Evolutionary conservation across 176 grass and related monocot genomes (phyloP).

Genomic region (Chrysopogon serrulatus): DNA sequence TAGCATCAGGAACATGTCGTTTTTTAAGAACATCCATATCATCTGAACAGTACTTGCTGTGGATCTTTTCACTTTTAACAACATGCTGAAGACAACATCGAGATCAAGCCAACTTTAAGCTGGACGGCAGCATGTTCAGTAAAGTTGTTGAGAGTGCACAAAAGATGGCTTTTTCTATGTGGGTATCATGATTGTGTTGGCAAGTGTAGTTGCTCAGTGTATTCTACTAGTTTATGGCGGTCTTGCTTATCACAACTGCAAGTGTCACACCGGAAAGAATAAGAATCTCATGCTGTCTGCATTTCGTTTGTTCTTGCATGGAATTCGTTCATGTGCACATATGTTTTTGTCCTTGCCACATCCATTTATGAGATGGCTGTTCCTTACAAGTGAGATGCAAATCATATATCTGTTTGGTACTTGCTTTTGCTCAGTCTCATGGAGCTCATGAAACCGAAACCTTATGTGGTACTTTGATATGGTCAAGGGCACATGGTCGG

Average conservation of each 20-base stretch:
- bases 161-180: neutral
- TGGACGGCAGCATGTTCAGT: slow-evolving; percentile 11
- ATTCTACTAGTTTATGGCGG: slow-evolving; percentile 1
- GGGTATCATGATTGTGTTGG: slow-evolving; percentile 38
- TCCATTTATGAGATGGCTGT: neutral
- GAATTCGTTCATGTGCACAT: neutral
- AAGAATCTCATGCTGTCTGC: neutral
- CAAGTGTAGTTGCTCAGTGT: slow-evolving; percentile 1
- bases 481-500: slow-evolving; percentile 21
- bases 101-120: neutral
- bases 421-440: slow-evolving; percentile 10
- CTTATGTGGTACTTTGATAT: neutral
- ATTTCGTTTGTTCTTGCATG: slow-evolving; percentile 13
- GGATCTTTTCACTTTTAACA: neutral
- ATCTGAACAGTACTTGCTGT: neutral
- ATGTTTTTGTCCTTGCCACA: neutral
- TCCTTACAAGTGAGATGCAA: neutral
- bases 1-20: neutral
- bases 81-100: neutral
- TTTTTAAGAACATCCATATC: slow-evolving; percentile 1
- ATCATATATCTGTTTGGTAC: neutral
- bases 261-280: neutral
- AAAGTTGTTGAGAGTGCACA: slow-evolving; percentile 1
- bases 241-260: slow-evolving; percentile 7
- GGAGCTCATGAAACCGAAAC: neutral